These are phyloP conservation scores for Lupinus albus DNA, from an alignment of 306 rosid genomes.

Conservation along the genomic window DNA sequence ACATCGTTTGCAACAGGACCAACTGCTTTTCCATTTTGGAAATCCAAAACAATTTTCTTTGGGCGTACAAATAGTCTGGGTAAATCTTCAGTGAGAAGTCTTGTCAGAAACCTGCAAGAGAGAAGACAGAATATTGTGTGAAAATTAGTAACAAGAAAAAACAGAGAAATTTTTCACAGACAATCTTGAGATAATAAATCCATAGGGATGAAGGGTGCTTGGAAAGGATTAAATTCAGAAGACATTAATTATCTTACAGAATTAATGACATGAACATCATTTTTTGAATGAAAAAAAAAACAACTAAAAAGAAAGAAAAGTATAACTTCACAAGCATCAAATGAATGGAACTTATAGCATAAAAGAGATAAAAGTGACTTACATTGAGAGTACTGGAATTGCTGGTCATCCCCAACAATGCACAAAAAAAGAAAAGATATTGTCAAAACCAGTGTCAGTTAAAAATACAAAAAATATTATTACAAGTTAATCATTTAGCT, in stretches of 20 bases:
- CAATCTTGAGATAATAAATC: conserved; percentile 34
- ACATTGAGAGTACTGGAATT: conserved; percentile 98
- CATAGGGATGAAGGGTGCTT: neutral
- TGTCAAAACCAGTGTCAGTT: conserved; percentile 54
- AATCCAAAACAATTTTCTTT: conserved; percentile 92
- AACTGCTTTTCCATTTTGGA: conserved; percentile 90
- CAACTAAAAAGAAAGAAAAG: conserved; percentile 13
- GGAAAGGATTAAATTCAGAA: conserved; percentile 2
- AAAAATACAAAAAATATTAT: neutral
- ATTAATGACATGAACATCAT: neutral
- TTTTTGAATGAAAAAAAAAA: neutral
- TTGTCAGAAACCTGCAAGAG: conserved; percentile 79
- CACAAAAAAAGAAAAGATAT: conserved; percentile 41
- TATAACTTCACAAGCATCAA: conserved; percentile 34
- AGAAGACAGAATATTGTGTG: neutral
- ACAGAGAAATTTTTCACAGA: neutral
- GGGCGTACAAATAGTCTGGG: conserved; percentile 97
- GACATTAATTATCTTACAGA: neutral
- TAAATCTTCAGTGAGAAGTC: conserved; percentile 94
- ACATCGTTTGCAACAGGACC: conserved; percentile 66
- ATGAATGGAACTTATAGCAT: conserved; percentile 26
- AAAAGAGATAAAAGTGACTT: conserved; percentile 50
- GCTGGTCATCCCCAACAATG: conserved; percentile 66
- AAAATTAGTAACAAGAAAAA: neutral
- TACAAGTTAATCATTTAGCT: neutral